phyloP scores from a whole-genome alignment of 129 eudicot species.

The Ambrosia trifida region DNA sequence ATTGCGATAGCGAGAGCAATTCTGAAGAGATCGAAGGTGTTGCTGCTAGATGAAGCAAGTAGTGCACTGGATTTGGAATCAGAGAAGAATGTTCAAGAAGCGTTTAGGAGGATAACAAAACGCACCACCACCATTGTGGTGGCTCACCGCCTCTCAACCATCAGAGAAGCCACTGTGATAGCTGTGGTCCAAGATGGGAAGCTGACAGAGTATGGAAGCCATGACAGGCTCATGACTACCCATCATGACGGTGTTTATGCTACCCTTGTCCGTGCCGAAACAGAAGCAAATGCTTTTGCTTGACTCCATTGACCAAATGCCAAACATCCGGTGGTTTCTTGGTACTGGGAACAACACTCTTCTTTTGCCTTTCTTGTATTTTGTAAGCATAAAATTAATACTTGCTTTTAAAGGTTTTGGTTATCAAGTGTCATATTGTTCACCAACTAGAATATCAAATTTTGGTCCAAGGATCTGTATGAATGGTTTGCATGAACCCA shows the following conservation, averaged over 20 bases:
- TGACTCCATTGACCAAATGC: constrained; percentile 19
- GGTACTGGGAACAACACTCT: not conserved
- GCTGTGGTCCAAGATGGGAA: constrained; percentile 69
- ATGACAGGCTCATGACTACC: constrained; percentile 66
- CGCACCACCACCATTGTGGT: constrained; percentile 76
- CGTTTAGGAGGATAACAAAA: constrained; percentile 64
- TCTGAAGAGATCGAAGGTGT: constrained; percentile 59
- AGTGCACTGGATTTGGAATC: constrained; percentile 87
- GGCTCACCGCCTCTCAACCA: constrained; percentile 85
- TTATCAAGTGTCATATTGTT: not conserved
- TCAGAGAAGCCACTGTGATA: constrained; percentile 68
- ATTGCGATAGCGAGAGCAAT: constrained; percentile 82
- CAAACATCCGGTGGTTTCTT: not conserved
- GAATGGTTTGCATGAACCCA: too few relatives aligned
- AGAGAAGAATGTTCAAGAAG: constrained; percentile 71
- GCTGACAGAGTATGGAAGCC: constrained; percentile 71
- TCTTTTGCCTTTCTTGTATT: not conserved
- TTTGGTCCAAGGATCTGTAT: too few relatives aligned
- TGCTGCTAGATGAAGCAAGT: constrained; percentile 83
- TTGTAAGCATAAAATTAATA: not conserved
- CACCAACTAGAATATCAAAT: not conserved
- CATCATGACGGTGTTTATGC: constrained; percentile 67
- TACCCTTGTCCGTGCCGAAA: constrained; percentile 72
- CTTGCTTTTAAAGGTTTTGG: not conserved
- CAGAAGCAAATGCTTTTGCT: constrained; percentile 77